phyloP scores from a whole-genome alignment of 371 early-diverging fungal species.

The Batrachochytrium dendrobatidis region DNA sequence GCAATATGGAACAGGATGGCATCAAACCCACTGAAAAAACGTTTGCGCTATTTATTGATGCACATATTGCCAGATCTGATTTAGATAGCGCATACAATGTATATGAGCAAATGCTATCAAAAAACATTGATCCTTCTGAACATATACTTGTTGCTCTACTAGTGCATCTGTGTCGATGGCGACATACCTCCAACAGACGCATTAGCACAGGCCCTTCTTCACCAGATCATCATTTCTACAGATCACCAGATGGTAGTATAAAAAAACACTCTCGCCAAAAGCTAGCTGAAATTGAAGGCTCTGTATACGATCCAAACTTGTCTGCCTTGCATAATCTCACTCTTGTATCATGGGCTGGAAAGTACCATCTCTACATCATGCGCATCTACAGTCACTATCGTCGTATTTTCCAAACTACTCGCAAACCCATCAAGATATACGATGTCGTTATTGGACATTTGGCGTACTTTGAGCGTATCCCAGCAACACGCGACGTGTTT shows the following conservation, averaged over 20 bases:
- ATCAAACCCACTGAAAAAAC: background rate
- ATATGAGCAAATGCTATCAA: background rate
- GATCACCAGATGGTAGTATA: background rate
- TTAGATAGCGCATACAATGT: background rate
- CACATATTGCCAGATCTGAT: background rate
- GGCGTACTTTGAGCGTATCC: background rate
- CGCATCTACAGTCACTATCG: slow-evolving; percentile 1
- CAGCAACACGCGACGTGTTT: background rate
- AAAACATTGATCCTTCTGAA: background rate
- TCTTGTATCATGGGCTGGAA: too few species aligned
- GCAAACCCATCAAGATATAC: background rate
- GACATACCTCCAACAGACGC: too few species aligned
- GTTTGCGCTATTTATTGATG: background rate
- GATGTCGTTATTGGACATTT: background rate
- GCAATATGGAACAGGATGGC: background rate
- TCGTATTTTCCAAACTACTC: background rate
- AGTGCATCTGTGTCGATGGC: background rate
- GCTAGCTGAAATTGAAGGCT: too few species aligned
- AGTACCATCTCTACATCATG: background rate
- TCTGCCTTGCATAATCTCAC: background rate
- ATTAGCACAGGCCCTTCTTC: too few species aligned
- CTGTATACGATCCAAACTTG: background rate
- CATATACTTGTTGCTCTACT: background rate
- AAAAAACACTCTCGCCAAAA: too few species aligned
- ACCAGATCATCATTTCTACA: too few species aligned